These are phyloP conservation scores for Hordeum pubiflorum DNA, from an alignment of 202 grass and related monocot species.

Conservation along the genomic window DNA sequence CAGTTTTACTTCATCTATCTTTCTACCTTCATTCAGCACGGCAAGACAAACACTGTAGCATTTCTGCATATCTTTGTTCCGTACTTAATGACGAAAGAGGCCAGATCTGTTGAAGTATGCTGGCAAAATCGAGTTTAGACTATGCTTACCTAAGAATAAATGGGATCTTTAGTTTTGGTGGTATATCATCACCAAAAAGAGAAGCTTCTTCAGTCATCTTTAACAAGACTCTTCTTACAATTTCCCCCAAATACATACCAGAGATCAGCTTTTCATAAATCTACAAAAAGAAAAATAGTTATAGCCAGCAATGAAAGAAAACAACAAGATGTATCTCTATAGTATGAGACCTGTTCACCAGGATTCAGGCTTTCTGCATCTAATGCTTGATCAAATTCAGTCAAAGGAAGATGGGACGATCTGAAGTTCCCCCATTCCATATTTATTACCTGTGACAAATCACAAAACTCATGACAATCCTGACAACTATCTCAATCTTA, in stretches of 20 bases:
- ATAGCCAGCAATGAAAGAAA: neutral
- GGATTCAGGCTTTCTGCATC: constrained; percentile 77
- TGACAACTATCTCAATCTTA: neutral
- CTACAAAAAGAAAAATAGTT: constrained; percentile 23
- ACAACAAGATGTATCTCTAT: neutral
- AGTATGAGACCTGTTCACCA: constrained; percentile 48
- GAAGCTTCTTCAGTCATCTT: constrained; percentile 53
- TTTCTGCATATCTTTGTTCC: neutral
- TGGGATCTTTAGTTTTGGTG: constrained; percentile 55
- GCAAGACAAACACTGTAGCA: neutral
- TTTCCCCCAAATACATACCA: constrained; percentile 90
- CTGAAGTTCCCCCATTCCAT: constrained; percentile 90
- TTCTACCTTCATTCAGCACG: neutral
- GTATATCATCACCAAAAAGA: constrained; percentile 48
- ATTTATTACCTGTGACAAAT: constrained; percentile 60
- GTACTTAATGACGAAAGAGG: neutral
- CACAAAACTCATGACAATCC: neutral
- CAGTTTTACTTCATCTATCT: neutral
- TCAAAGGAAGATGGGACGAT: constrained; percentile 72
- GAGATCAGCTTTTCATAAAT: constrained; percentile 93
- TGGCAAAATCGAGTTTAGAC: neutral
- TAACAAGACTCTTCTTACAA: constrained; percentile 60
- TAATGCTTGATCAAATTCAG: constrained; percentile 64
- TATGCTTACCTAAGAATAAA: constrained; percentile 51
- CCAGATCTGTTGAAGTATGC: neutral